A percentile compares a stretch with the other conserved stretches of the same genome.
Conservation (phyloP, 495 filamentous ascomycete species). For the Lasiosphaeris hirsuta region DNA sequence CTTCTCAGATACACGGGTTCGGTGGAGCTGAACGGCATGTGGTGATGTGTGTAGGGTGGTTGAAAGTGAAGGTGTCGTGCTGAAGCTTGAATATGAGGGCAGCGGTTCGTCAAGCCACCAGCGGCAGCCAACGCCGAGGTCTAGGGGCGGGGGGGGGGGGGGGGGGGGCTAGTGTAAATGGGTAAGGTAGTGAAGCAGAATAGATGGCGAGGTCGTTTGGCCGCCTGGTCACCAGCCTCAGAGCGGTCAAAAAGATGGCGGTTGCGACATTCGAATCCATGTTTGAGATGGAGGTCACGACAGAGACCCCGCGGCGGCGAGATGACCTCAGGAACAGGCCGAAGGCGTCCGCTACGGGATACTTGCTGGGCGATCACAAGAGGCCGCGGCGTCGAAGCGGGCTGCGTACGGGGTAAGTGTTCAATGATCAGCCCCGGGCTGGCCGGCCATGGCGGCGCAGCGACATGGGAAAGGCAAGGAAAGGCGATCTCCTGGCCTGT, state of each 20-base stretch:
- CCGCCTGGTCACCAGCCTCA: neutral
- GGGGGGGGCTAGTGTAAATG: neutral
- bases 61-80: neutral
- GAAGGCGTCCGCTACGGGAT: neutral
- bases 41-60: neutral
- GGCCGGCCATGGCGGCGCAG: neutral
- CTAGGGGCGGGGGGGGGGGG: neutral
- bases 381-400: neutral
- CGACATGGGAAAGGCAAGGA: neutral
- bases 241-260: neutral
- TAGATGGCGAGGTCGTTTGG: neutral
- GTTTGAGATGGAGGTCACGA: neutral
- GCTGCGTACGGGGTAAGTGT: no score
- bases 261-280: constrained; percentile 7
- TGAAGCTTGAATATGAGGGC: neutral
- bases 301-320: neutral
- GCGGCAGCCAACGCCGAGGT: no score
- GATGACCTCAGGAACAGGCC: no score
- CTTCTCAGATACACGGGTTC: constrained; percentile 13
- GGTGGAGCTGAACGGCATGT: constrained; percentile 12
- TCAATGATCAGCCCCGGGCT: neutral
- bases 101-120: neutral
- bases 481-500: constrained; percentile 13
- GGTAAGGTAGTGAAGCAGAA: neutral
- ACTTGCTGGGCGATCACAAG: neutral